Evolutionary conservation across 345 rosid species (phyloP).

Genomic region (Gossypium anomalum): DNA sequence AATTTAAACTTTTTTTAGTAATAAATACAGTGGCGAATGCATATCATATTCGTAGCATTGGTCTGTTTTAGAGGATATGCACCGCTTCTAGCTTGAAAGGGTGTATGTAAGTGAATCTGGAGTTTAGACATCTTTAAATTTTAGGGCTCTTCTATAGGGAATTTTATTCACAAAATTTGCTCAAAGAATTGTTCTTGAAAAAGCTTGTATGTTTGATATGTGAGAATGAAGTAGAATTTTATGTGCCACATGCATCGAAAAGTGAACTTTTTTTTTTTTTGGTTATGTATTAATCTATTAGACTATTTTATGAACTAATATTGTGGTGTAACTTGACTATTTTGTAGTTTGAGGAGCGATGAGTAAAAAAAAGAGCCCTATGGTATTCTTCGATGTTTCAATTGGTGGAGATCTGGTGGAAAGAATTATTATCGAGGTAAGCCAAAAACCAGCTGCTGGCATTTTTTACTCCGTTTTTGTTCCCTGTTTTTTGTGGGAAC

Average conservation of each 20-base stretch:
- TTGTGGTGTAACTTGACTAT: conserved; percentile 9
- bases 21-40: neutral
- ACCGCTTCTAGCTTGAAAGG: no score
- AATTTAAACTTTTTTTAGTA: neutral
- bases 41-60: no score
- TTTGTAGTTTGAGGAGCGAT: conserved; percentile 34
- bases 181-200: neutral
- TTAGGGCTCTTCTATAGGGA: neutral
- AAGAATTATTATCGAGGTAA: conserved; percentile 82
- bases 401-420: conserved; percentile 61
- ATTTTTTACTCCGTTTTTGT: neutral
- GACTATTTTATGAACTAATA: neutral
- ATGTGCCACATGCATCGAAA: neutral
- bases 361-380: conserved; percentile 76
- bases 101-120: no score
- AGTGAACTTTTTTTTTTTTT: neutral
- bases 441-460: neutral
- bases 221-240: neutral
- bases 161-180: no score
- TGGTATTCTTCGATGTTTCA: conserved; percentile 71
- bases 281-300: neutral
- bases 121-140: neutral
- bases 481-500: neutral
- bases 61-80: no score
- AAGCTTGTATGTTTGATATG: neutral